These are phyloP conservation scores for Talaromyces sp. DNA, from an alignment of 2,329 filamentous ascomycete genomes.

Conservation along the genomic window DNA sequence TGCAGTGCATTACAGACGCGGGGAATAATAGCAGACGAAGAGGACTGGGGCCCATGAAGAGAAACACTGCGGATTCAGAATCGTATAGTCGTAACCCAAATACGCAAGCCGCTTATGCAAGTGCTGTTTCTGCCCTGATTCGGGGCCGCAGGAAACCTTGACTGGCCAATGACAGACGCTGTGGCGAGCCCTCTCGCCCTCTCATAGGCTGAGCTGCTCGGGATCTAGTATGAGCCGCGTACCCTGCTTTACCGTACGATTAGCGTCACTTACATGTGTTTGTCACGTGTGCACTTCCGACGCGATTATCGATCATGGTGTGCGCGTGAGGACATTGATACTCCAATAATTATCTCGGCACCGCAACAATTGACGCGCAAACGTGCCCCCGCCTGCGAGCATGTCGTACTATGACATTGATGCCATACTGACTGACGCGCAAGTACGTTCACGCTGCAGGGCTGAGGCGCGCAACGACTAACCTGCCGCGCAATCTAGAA, in stretches of 20 bases:
- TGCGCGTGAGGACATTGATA: not conserved
- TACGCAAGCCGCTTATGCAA: not conserved
- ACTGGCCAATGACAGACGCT: not conserved
- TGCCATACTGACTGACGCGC: conserved; percentile 41
- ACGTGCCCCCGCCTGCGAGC: not conserved
- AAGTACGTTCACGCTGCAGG: conserved; percentile 20
- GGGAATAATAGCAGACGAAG: not conserved
- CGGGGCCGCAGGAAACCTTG: not conserved
- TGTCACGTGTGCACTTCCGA: not conserved
- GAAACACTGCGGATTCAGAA: not conserved
- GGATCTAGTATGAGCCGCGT: not conserved
- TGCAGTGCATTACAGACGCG: not conserved
- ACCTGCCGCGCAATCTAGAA: conserved; percentile 51
- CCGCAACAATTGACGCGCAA: not conserved
- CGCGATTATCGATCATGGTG: not conserved
- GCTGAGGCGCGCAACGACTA: not conserved
- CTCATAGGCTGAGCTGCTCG: not conserved
- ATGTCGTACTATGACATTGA: conserved; percentile 45
- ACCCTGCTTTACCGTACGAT: not conserved
- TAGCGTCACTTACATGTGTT: not conserved
- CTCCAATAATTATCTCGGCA: not conserved
- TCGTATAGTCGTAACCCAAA: not conserved
- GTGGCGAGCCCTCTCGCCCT: not conserved
- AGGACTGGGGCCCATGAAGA: not conserved
- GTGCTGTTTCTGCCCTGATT: not conserved